Conservation (phyloP, 352 stramenopile genomes). For the Plasmopara muralis region DNA sequence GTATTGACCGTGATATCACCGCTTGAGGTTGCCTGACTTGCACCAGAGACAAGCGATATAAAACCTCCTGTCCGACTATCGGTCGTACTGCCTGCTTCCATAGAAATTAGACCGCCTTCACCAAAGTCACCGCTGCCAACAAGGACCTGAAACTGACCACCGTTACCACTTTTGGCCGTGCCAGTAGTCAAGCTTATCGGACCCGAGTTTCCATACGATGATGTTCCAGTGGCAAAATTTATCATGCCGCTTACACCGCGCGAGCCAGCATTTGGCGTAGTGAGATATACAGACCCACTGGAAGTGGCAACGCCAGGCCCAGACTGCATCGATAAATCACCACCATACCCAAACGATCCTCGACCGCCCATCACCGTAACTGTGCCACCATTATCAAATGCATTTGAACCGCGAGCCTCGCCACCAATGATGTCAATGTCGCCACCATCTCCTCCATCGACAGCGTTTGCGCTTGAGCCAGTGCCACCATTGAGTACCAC, state of each 20-base stretch:
- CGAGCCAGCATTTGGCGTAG: constrained; percentile 38
- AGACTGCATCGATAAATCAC: constrained; percentile 39
- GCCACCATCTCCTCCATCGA: constrained; percentile 88
- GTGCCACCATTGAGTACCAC: constrained; percentile 41
- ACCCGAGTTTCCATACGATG: constrained; percentile 51
- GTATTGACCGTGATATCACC: constrained; percentile 61
- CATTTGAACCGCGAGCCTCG: constrained; percentile 79
- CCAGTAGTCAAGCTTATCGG: constrained; percentile 49
- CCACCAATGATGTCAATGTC: constrained; percentile 77
- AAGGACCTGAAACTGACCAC: constrained; percentile 41
- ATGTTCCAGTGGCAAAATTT: constrained; percentile 28
- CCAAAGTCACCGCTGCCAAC: constrained; percentile 72
- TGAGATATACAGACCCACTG: constrained; percentile 44
- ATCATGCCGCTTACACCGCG: constrained; percentile 50
- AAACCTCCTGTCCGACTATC: constrained; percentile 64
- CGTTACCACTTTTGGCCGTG: constrained; percentile 36
- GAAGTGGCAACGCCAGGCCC: constrained; percentile 46
- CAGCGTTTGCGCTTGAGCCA: constrained; percentile 64
- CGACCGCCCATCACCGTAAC: constrained; percentile 72
- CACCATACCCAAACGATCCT: constrained; percentile 56
- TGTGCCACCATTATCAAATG: constrained; percentile 84
- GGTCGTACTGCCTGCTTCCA: constrained; percentile 64
- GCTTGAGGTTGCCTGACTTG: constrained; percentile 57
- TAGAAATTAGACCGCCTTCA: constrained; percentile 68
- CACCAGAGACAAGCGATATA: constrained; percentile 46